phyloP scores from a whole-genome alignment of 2,329 filamentous ascomycete genomes.

The Myriosclerotinia duriaeana region DNA sequence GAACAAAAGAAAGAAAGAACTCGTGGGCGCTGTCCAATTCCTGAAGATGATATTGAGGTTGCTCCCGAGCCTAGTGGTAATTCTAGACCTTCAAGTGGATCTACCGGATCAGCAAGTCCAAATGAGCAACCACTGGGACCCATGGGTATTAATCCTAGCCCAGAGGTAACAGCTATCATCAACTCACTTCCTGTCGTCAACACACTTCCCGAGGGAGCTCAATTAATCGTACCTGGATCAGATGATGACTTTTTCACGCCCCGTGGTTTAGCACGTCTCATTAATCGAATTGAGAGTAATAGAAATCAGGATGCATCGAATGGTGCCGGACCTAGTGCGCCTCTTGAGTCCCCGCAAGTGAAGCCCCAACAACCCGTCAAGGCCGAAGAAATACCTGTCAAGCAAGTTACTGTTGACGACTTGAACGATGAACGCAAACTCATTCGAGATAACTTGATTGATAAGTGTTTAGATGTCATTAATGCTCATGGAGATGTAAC shows the following conservation, averaged over 20 bases:
- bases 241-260: slow-evolving; percentile 11
- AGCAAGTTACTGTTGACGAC: slow-evolving; percentile 66
- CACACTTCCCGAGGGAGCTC: slow-evolving; percentile 19
- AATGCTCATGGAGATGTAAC: slow-evolving; percentile 84
- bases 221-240: slow-evolving; percentile 11
- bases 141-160: slow-evolving; percentile 28
- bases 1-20: slow-evolving; percentile 58
- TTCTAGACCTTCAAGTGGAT: slow-evolving; percentile 30
- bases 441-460: slow-evolving; percentile 77
- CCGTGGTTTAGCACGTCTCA: slow-evolving; percentile 26
- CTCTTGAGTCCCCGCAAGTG: slow-evolving; percentile 17
- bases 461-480: slow-evolving; percentile 86
- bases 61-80: slow-evolving; percentile 33
- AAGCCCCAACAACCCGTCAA: slow-evolving; percentile 21
- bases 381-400: slow-evolving; percentile 20
- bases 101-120: slow-evolving; percentile 36
- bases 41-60: slow-evolving; percentile 54
- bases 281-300: slow-evolving; percentile 24
- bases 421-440: slow-evolving; percentile 72
- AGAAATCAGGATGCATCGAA: neutral
- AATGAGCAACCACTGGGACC: slow-evolving; percentile 34
- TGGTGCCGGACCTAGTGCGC: slow-evolving; percentile 8
- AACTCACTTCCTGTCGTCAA: slow-evolving; percentile 26
- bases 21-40: slow-evolving; percentile 68
- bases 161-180: slow-evolving; percentile 27